Evolutionary conservation across 2,329 filamentous ascomycete species (phyloP), one percentile per base, ranked within the genome.

Genomic region (Scleromitrula shiraiana): DNA sequence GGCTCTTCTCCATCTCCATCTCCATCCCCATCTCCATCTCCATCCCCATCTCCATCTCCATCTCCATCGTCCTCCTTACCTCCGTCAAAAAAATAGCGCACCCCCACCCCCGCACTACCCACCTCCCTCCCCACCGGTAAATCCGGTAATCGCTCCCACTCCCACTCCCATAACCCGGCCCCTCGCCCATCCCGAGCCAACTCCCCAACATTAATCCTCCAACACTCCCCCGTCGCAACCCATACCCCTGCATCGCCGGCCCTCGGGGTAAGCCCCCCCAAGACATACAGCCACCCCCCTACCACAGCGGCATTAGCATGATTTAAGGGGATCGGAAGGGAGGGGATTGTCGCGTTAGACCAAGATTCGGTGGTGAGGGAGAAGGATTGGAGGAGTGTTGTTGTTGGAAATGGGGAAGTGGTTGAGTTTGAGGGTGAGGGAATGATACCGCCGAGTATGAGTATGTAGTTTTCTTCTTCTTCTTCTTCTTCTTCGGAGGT

Each of bases 271-370:
- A 70, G 58, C 0, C 65, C 68, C 5, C 69, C 68, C 2, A 71
- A 56, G 0, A 70, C 41, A 46, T 69, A 70, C 10, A 70, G 58
- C 45, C 65, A 66, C 37, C 61, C 62, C 36, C 64, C 50, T 2
- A 67, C 56, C 0, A 55, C 62, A 6, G 64, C 68, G 17, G 60
- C 62, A 42, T 71, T 71, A 38, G 62, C 56, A 44, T 70, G 67
- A 40, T 68, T 69, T 2, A 66, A 50, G 5, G 56, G 37, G 0
- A 59, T 36, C 0, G 68, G 68, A 0, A 64, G 46, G 4, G 62
- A 54, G n/a, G n/a, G n/a, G n/a, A n/a, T n/a, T 0, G 65, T 53
- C 1, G 52, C 59, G 2, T 41, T 39, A 8, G 39, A 45, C 65
- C 66, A 69, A 14, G 54, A 56, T 38, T 65, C 54, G 12, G 49